Conservation (phyloP, 2,329 filamentous ascomycete species). For the Epichloe aotearoae region DNA sequence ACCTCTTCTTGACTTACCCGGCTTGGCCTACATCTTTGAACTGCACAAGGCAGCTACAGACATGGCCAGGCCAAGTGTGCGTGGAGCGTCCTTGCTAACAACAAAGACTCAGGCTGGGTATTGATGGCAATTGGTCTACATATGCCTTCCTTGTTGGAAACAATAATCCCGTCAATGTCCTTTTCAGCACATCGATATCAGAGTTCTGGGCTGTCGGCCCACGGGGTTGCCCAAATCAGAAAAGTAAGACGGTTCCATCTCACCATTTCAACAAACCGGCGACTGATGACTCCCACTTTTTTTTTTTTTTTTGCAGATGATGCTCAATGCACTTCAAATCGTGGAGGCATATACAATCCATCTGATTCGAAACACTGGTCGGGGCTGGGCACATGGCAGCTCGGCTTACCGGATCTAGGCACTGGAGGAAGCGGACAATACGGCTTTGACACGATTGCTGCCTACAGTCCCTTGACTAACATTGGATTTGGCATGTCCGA, state of each 20-base stretch:
- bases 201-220: slow-evolving; percentile 57
- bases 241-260: slow-evolving; percentile 25
- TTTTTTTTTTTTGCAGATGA: slow-evolving; percentile 21
- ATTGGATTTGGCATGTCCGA: slow-evolving; percentile 28
- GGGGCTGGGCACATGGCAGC: slow-evolving; percentile 43
- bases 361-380: slow-evolving; percentile 43
- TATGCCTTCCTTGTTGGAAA: slow-evolving; percentile 41
- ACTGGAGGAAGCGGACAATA: slow-evolving; percentile 50
- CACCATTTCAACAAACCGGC: background rate
- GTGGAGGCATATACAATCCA: slow-evolving; percentile 46
- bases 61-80: background rate
- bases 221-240: slow-evolving; percentile 31
- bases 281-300: slow-evolving; percentile 4
- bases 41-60: background rate
- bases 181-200: slow-evolving; percentile 53
- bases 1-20: background rate
- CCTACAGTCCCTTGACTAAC: slow-evolving; percentile 25
- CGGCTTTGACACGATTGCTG: slow-evolving; percentile 38
- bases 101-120: slow-evolving; percentile 37
- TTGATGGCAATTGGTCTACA: slow-evolving; percentile 61
- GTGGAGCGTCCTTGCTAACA: background rate
- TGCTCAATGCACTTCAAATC: slow-evolving; percentile 37
- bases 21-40: background rate
- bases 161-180: slow-evolving; percentile 23
- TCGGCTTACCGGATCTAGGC: slow-evolving; percentile 46